Evolutionary conservation across 306 rosid species (phyloP), one percentile per base, ranked within the genome.

Genomic region (Trifolium pratense): DNA sequence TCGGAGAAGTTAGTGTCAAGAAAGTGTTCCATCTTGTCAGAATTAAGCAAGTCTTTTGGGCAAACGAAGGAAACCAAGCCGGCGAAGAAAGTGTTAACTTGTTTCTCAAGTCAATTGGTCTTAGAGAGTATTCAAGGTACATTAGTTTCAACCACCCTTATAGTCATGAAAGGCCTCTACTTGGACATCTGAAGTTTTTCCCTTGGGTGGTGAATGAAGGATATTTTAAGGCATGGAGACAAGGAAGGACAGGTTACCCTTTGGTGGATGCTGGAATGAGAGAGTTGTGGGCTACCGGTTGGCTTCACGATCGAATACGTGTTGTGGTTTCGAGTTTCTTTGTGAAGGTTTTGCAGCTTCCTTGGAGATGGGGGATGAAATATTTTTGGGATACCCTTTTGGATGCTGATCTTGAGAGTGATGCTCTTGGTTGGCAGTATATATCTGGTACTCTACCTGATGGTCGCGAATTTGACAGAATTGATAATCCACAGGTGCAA

Each of bases 331-430:
- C 99, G 12, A 95, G 99, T 79, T 95, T 95, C 89, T 95, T 95
- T 80, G 99, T 95, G 36, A 95, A 95, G 85, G 99, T 95, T 80
- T 87, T 95, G 87, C 99, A 95, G 85, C 99, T 95, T 84, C 99
- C 99, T 6, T 95, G 99, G 99, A 88, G 97, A 85, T 95, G 99
- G 99, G 99, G 99, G 46, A 95, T 95, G 99, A 95, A 95, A 75
- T 95, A 95, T 76, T 95, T 95, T 64, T 95, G 99, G 99, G 99
- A 95, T 61, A 95, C 99, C 5, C 99, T 95, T 73, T 83, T 95
- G 84, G 99, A 95, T 86, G 99, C 99, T 0, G 97, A 95, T 85
- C 99, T 95, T 21, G 99, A 95, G 77, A 91, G 99, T 61, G 99
- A 95, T 79, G 92, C 97, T 72, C 99, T 95, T 82, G 99, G 99